A percentile compares a stretch with the other conserved stretches of the same genome.
Conservation (phyloP, 2,329 filamentous ascomycete genomes). For the Aspergillus fischeri region DNA sequence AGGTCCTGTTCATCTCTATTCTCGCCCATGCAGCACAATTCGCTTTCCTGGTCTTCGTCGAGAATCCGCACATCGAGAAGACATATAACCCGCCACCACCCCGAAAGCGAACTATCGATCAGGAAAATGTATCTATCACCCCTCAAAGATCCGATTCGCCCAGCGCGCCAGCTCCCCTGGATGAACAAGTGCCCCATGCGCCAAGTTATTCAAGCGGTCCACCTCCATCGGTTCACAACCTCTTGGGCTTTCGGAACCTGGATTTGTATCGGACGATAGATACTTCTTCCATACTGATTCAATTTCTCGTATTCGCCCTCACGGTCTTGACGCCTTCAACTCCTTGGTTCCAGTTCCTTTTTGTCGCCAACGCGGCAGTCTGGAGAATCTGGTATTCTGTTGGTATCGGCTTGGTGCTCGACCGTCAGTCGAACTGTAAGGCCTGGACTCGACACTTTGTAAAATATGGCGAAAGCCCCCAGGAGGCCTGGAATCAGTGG, state of each 20-base stretch:
- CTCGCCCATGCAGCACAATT: conserved; percentile 92
- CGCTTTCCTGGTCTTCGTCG: conserved; percentile 82
- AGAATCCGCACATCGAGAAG: conserved; percentile 97
- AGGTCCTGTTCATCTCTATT: conserved; percentile 94
- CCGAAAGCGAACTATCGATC: conserved; percentile 46
- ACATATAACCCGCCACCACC: conserved; percentile 90
- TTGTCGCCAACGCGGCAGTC: conserved; percentile 71
- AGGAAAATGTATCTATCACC: conserved; percentile 25
- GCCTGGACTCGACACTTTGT: conserved; percentile 96
- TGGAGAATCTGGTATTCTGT: conserved; percentile 93
- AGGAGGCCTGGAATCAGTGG: conserved; percentile 97
- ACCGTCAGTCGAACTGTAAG: conserved; percentile 82
- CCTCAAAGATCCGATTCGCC: conserved; percentile 30
- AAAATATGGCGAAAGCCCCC: conserved; percentile 86
- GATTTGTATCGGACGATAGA: conserved; percentile 88
- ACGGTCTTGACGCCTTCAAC: conserved; percentile 75
- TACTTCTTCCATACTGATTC: conserved; percentile 70
- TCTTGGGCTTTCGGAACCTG: conserved; percentile 77
- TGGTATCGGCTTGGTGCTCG: conserved; percentile 79
- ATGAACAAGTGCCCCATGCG: conserved; percentile 35
- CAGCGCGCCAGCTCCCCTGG: conserved; percentile 30
- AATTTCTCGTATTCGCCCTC: conserved; percentile 69
- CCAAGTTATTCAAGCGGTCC: conserved; percentile 44
- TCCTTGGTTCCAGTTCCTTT: conserved; percentile 68
- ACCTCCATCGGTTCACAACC: conserved; percentile 71